These are phyloP conservation scores for Mikania micrantha DNA, from an alignment of 129 eudicot genomes.

Conservation along the genomic window DNA sequence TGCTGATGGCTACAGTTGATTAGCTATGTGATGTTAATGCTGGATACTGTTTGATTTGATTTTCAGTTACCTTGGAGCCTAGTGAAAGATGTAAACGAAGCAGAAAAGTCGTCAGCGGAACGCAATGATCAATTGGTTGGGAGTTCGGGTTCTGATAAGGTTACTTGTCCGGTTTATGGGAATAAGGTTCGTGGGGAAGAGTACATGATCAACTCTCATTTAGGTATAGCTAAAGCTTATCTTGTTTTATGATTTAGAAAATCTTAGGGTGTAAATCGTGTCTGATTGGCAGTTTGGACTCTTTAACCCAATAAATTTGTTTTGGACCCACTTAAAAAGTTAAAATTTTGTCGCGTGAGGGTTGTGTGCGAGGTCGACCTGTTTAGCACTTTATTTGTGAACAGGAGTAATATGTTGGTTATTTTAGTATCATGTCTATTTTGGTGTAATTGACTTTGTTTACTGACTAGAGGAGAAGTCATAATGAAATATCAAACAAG, in stretches of 20 bases:
- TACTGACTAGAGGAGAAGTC: too few species aligned
- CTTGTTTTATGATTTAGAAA: not conserved
- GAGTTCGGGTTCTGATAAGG: conserved; percentile 31
- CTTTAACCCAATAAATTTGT: too few species aligned
- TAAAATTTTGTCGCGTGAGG: too few species aligned
- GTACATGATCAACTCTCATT: conserved; percentile 60
- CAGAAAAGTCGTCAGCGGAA: conserved; percentile 5
- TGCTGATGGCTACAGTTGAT: not conserved
- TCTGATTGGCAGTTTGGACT: too few species aligned
- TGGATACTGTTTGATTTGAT: not conserved
- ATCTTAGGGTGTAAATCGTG: too few species aligned
- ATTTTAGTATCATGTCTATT: too few species aligned
- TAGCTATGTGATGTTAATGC: not conserved
- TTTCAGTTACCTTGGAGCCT: conserved; percentile 28
- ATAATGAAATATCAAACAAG: too few species aligned
- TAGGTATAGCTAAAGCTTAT: conserved; percentile 39
- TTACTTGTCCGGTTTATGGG: conserved; percentile 75
- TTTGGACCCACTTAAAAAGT: too few species aligned
- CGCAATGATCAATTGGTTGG: not conserved
- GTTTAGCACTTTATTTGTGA: too few species aligned
- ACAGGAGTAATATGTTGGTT: too few species aligned
- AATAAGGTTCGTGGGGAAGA: conserved; percentile 49
- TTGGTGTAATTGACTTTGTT: too few species aligned
- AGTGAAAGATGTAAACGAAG: conserved; percentile 31
- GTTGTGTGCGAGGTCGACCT: too few species aligned